A percentile compares a stretch with the other conserved stretches of the same genome.
phyloP scores from a whole-genome alignment of 192 early-diverging fungal genomes.

The Gamsiella multidivaricata region DNA sequence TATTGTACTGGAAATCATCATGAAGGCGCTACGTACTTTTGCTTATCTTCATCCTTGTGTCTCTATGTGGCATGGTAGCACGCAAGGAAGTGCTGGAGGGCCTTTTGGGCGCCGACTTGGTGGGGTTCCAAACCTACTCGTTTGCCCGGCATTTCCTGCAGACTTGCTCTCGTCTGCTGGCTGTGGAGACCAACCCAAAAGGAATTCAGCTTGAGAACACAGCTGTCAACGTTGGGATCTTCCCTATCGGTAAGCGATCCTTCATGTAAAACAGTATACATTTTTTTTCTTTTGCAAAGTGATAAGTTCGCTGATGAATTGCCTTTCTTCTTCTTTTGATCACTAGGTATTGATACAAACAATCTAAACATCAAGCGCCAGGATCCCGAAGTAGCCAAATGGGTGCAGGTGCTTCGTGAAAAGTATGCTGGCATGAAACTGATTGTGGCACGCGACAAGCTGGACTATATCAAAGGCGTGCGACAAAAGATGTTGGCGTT shows the following conservation, averaged over 20 bases:
- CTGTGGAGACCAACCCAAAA: slow-evolving; percentile 87
- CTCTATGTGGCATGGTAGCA: slow-evolving; percentile 23
- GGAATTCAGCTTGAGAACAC: slow-evolving; percentile 84
- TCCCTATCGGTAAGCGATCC: slow-evolving; percentile 80
- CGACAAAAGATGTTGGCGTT: slow-evolving; percentile 94
- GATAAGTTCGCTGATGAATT: too few relatives aligned
- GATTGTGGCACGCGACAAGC: slow-evolving; percentile 94
- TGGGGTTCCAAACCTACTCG: slow-evolving; percentile 96
- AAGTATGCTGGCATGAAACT: slow-evolving; percentile 94
- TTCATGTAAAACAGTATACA: background rate
- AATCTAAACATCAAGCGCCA: slow-evolving; percentile 78
- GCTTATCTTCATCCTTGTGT: background rate
- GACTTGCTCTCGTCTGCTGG: slow-evolving; percentile 89
- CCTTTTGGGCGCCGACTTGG: slow-evolving; percentile 86
- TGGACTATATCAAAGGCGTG: slow-evolving; percentile 96
- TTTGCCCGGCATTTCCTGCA: slow-evolving; percentile 92
- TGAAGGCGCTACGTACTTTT: background rate
- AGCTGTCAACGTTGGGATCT: slow-evolving; percentile 88
- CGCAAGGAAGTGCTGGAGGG: slow-evolving; percentile 90
- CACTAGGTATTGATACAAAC: slow-evolving; percentile 79
- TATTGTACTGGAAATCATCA: too few relatives aligned
- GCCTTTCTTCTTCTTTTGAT: too few relatives aligned
- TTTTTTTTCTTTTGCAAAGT: too few relatives aligned
- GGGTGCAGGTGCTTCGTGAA: slow-evolving; percentile 80
- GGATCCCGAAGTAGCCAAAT: slow-evolving; percentile 77